phyloP scores from a whole-genome alignment of 2,329 filamentous ascomycete genomes.

The Hypocreales sp. region DNA sequence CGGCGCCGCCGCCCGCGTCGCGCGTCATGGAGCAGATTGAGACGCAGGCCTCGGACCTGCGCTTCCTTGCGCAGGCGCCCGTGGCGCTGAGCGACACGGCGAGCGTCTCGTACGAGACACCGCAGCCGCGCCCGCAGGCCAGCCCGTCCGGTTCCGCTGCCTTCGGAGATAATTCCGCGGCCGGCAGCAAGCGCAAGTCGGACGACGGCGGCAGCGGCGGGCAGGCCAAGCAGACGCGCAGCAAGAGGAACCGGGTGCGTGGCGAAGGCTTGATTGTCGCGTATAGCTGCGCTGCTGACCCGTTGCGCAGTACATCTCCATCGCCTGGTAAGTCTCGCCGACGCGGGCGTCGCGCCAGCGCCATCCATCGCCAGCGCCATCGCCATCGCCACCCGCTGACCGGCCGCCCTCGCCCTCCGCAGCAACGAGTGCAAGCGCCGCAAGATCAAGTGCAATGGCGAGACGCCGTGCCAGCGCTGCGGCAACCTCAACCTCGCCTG shows the following conservation, averaged over 20 bases:
- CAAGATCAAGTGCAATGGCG: slow-evolving; percentile 62
- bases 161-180: slow-evolving; percentile 35
- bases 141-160: slow-evolving; percentile 22
- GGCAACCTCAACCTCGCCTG: slow-evolving; percentile 52
- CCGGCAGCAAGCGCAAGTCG: slow-evolving; percentile 20
- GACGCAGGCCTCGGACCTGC: slow-evolving; percentile 37
- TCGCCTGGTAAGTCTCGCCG: slow-evolving; percentile 27
- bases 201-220: slow-evolving; percentile 22
- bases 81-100: slow-evolving; percentile 13
- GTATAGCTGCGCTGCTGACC: too few species aligned
- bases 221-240: slow-evolving; percentile 41
- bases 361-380: not conserved
- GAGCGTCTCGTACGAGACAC: slow-evolving; percentile 17
- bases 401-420: not conserved
- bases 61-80: slow-evolving; percentile 28
- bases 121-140: slow-evolving; percentile 14
- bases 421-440: slow-evolving; percentile 64
- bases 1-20: too few species aligned
- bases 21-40: slow-evolving; percentile 38
- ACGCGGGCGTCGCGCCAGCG: not conserved
- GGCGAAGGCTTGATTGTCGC: too few species aligned
- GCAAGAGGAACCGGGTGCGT: slow-evolving; percentile 44
- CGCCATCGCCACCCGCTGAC: not conserved
- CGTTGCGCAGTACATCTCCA: slow-evolving; percentile 1
- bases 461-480: slow-evolving; percentile 51